Evolutionary conservation across 164 flowering plant genomes (phyloP).

Genomic region (Annona squamosa): DNA sequence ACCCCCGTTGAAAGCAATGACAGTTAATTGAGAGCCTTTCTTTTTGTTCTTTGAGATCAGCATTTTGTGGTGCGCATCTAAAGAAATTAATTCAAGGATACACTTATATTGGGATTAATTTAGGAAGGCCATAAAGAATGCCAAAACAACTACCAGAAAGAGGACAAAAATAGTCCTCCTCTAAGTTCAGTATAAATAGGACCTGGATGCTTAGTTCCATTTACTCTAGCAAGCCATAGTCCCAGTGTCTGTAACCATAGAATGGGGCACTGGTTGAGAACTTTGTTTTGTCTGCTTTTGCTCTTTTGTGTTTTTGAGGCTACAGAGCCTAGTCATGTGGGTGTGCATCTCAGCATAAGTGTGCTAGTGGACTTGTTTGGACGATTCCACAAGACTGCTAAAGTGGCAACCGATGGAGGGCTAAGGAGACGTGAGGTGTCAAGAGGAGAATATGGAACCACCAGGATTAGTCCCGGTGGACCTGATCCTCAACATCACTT

Average conservation of each 20-base stretch:
- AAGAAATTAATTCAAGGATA: not conserved
- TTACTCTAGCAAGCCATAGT: not conserved
- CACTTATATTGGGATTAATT: no score
- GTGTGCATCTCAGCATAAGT: not conserved
- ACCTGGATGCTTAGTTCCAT: not conserved
- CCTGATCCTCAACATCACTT: slow-evolving; percentile 22
- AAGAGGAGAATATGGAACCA: not conserved
- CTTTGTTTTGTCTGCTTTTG: slow-evolving; percentile 1
- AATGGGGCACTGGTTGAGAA: slow-evolving; percentile 5
- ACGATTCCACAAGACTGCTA: not conserved
- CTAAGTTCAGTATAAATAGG: not conserved
- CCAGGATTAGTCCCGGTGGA: slow-evolving; percentile 18
- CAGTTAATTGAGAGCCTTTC: not conserved
- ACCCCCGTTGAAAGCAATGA: not conserved
- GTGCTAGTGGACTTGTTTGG: not conserved
- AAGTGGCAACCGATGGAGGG: not conserved
- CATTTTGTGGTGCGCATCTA: not conserved
- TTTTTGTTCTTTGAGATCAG: not conserved
- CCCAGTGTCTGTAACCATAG: not conserved
- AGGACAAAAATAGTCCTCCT: not conserved
- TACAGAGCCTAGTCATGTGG: slow-evolving; percentile 6
- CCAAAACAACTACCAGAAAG: not conserved
- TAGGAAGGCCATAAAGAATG: not conserved
- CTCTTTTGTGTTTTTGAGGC: not conserved
- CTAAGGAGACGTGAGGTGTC: not conserved